These are phyloP conservation scores for Yarrowia hollandica DNA, from an alignment of 805 yeast species.

Conservation along the genomic window DNA sequence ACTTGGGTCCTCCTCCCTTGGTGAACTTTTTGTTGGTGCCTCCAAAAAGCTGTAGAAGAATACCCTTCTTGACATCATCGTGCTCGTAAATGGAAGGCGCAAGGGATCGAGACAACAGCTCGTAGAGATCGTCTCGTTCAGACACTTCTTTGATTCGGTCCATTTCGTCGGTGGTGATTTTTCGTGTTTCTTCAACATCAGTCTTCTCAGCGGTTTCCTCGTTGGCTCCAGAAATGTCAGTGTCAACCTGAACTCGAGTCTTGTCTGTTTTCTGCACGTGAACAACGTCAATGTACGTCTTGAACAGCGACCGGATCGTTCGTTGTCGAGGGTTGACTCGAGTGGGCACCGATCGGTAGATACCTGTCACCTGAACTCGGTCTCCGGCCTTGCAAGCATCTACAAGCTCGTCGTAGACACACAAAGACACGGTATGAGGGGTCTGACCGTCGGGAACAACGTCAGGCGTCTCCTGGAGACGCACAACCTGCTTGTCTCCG, in stretches of 20 bases:
- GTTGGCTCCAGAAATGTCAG: constrained; percentile 52
- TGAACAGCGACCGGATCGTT: constrained; percentile 77
- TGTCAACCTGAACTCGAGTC: constrained; percentile 77
- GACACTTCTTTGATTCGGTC: constrained; percentile 61
- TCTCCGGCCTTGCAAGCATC: constrained; percentile 97
- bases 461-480: constrained; percentile 94
- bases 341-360: constrained; percentile 89
- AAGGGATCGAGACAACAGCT: constrained; percentile 79
- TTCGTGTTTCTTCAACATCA: constrained; percentile 76
- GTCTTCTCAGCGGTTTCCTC: constrained; percentile 50
- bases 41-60: constrained; percentile 87
- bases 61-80: constrained; percentile 96
- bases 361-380: constrained; percentile 91
- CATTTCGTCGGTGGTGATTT: constrained; percentile 67
- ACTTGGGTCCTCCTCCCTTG: constrained; percentile 79
- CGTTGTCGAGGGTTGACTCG: constrained; percentile 83
- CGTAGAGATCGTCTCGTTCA: constrained; percentile 76
- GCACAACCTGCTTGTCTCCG: constrained; percentile 93
- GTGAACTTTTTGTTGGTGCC: constrained; percentile 87
- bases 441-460: constrained; percentile 97
- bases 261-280: constrained; percentile 86
- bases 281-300: constrained; percentile 91
- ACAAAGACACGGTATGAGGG: constrained; percentile 90
- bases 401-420: constrained; percentile 94
- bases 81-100: constrained; percentile 97